phyloP scores from a whole-genome alignment of 306 rosid genomes.

The Inga laurina region DNA sequence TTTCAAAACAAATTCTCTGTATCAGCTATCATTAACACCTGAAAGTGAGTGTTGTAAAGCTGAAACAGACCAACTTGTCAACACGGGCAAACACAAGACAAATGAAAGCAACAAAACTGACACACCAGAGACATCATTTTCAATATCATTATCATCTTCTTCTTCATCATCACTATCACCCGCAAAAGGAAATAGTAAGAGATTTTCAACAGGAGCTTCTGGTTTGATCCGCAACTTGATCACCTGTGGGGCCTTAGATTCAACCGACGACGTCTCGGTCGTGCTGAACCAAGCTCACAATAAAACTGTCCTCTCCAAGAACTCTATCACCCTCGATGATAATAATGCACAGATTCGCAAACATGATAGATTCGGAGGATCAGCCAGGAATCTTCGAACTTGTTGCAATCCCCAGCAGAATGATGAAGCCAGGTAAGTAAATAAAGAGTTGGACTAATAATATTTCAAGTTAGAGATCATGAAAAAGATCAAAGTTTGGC shows the following conservation, averaged over 20 bases:
- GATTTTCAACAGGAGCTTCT: slow-evolving; percentile 56
- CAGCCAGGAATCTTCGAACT: background rate
- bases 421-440: slow-evolving; percentile 23
- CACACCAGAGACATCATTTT: slow-evolving; percentile 40
- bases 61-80: slow-evolving; percentile 42
- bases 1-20: slow-evolving; percentile 26
- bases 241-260: slow-evolving; percentile 55
- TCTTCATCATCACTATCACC: slow-evolving; percentile 39
- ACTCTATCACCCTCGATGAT: background rate
- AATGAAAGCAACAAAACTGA: slow-evolving; percentile 35
- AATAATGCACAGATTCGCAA: slow-evolving; percentile 24
- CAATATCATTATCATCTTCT: slow-evolving; percentile 40
- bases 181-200: slow-evolving; percentile 42
- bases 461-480: background rate
- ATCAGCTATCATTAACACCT: slow-evolving; percentile 44
- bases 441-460: background rate
- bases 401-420: slow-evolving; percentile 15
- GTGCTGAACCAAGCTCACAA: slow-evolving; percentile 12
- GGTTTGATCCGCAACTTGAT: slow-evolving; percentile 58
- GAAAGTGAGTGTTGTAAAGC: slow-evolving; percentile 50
- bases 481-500: background rate
- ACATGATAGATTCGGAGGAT: slow-evolving; percentile 4
- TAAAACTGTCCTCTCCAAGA: slow-evolving; percentile 13
- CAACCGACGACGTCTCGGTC: slow-evolving; percentile 52
- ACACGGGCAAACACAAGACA: slow-evolving; percentile 22